Percentiles rank a stretch among this genome's conserved stretches.
Conservation (phyloP, 2,329 filamentous ascomycete species). For the Curvularia sp. region DNA sequence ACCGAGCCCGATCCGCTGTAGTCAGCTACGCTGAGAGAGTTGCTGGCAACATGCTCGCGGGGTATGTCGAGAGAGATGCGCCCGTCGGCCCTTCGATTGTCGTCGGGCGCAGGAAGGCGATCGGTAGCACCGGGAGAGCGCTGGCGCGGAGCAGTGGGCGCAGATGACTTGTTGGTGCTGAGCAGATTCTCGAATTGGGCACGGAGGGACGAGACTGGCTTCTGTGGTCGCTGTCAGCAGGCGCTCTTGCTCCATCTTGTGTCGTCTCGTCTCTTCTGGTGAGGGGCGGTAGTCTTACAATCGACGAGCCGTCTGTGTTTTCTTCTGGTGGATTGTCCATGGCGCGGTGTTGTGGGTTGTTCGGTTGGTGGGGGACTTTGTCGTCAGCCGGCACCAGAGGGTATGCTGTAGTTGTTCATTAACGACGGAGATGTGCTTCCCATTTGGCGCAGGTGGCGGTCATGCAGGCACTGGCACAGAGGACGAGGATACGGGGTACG, state of each 20-base stretch:
- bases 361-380: slow-evolving; percentile 12
- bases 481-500: not conserved
- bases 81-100: slow-evolving; percentile 40
- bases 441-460: slow-evolving; percentile 41
- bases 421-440: slow-evolving; percentile 34
- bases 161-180: slow-evolving; percentile 45
- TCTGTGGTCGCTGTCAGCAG: slow-evolving; percentile 56
- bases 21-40: slow-evolving; percentile 43
- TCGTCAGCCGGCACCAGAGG: slow-evolving; percentile 46
- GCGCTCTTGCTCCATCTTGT: not conserved
- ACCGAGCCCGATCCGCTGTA: slow-evolving; percentile 44
- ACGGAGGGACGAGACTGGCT: slow-evolving; percentile 80
- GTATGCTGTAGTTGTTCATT: slow-evolving; percentile 44
- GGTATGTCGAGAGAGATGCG: slow-evolving; percentile 54
- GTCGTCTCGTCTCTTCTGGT: not conserved
- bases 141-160: slow-evolving; percentile 35
- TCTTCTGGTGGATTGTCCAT: slow-evolving; percentile 55
- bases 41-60: slow-evolving; percentile 35
- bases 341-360: slow-evolving; percentile 16
- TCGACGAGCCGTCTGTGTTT: slow-evolving; percentile 77
- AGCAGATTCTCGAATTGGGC: slow-evolving; percentile 83
- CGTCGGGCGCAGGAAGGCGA: slow-evolving; percentile 39
- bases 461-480: slow-evolving; percentile 8
- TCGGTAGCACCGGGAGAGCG: slow-evolving; percentile 44
- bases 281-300: slow-evolving; percentile 59